Conservation (phyloP, 129 eudicot species). For the Solidago caesia region DNA sequence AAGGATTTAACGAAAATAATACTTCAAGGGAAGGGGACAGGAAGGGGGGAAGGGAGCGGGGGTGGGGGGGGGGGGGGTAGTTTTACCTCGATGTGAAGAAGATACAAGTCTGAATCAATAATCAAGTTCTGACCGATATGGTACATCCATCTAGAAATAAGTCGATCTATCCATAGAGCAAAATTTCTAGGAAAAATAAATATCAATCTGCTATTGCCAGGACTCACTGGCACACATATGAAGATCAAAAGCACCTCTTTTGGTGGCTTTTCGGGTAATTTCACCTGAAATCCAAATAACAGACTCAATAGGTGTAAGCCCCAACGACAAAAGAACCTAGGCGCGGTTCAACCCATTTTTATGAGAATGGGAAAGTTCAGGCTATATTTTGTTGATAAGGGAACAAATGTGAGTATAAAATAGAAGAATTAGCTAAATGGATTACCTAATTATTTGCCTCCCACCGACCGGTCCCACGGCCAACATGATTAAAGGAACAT, state of each 20-base stretch:
- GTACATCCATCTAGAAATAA: constrained; percentile 67
- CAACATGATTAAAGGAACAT: too few relatives aligned
- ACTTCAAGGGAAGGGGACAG: neutral
- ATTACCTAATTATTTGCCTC: too few relatives aligned
- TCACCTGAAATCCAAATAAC: constrained; percentile 23
- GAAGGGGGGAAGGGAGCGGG: accelerated
- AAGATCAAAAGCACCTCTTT: constrained; percentile 37
- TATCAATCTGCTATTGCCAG: constrained; percentile 75
- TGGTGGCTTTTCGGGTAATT: constrained; percentile 8
- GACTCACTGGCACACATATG: constrained; percentile 70
- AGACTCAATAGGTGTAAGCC: neutral
- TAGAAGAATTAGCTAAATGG: too few relatives aligned
- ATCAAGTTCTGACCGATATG: constrained; percentile 68
- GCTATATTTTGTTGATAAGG: too few relatives aligned
- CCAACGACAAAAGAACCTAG: too few relatives aligned
- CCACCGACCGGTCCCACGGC: too few relatives aligned
- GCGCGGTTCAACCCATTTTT: too few relatives aligned
- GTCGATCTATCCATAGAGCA: constrained; percentile 55
- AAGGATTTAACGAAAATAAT: neutral
- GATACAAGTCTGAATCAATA: constrained; percentile 73
- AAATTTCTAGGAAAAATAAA: constrained; percentile 59
- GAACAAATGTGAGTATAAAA: too few relatives aligned
- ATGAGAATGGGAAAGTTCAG: too few relatives aligned
- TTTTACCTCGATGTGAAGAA: constrained; percentile 72
- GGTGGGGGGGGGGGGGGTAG: neutral